Evolutionary conservation across 352 stramenopile genomes (phyloP).

Genomic region (Globisporangium radiosum): DNA sequence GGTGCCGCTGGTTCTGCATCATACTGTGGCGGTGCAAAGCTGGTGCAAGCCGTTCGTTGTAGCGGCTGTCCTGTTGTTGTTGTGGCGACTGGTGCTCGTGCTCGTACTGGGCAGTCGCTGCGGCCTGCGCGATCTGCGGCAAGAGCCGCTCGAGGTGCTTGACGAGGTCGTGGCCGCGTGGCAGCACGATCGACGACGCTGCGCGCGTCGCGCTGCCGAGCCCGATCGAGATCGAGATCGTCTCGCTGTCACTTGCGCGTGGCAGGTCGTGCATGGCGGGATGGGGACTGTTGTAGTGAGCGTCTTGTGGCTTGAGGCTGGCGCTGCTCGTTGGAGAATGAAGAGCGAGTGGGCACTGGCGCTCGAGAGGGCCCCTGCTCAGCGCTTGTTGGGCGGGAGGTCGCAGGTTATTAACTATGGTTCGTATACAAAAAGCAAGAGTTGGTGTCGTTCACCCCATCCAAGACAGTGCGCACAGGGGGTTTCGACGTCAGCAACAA

Average conservation of each 20-base stretch:
- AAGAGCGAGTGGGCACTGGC: too few relatives aligned
- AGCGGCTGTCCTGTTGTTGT: slow-evolving; percentile 10
- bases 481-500: too few relatives aligned
- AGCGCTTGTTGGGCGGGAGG: too few relatives aligned
- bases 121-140: slow-evolving; percentile 15
- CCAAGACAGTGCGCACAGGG: too few relatives aligned
- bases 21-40: slow-evolving; percentile 6
- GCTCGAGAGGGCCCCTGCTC: too few relatives aligned
- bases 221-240: slow-evolving; percentile 48
- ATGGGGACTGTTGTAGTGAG: too few relatives aligned
- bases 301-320: too few relatives aligned
- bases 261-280: background rate
- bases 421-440: too few relatives aligned
- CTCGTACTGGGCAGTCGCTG: slow-evolving; percentile 2
- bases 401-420: too few relatives aligned
- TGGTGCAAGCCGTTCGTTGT: slow-evolving; percentile 4
- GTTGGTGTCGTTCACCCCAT: too few relatives aligned
- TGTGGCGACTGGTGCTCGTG: slow-evolving; percentile 7
- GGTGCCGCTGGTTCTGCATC: background rate
- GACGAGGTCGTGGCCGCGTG: slow-evolving; percentile 39
- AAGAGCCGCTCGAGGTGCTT: slow-evolving; percentile 42
- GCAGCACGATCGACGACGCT: slow-evolving; percentile 41
- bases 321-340: too few relatives aligned
- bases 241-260: slow-evolving; percentile 15
- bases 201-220: slow-evolving; percentile 20